phyloP scores from a whole-genome alignment of 148 eudicot species.

The Rhododendron simsii region DNA sequence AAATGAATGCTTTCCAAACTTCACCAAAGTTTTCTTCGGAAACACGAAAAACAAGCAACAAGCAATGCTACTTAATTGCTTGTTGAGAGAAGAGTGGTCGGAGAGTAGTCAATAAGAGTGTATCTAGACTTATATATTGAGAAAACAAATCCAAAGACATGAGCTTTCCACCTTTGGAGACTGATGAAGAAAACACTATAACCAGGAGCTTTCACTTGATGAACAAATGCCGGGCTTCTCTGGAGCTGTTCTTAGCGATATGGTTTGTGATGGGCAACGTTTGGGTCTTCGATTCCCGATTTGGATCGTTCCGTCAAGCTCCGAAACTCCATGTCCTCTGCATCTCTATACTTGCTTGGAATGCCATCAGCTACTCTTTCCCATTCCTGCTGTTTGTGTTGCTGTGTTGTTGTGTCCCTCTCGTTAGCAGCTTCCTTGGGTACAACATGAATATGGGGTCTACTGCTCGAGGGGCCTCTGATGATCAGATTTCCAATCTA shows the following conservation, averaged over 20 bases:
- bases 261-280: slow-evolving; percentile 99
- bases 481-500: slow-evolving; percentile 61
- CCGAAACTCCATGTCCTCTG: slow-evolving; percentile 74
- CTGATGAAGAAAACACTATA: not conserved
- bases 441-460: slow-evolving; percentile 75
- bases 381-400: slow-evolving; percentile 77
- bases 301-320: slow-evolving; percentile 51
- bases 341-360: slow-evolving; percentile 67
- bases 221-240: slow-evolving; percentile 48
- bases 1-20: not conserved
- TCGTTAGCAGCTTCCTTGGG: slow-evolving; percentile 61
- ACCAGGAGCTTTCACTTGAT: slow-evolving; percentile 47
- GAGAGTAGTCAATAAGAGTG: too few species aligned
- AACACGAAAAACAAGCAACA: not conserved
- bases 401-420: slow-evolving; percentile 75
- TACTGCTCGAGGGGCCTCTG: slow-evolving; percentile 66
- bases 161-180: not conserved
- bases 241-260: slow-evolving; percentile 83
- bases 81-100: too few species aligned
- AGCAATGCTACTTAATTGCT: too few species aligned
- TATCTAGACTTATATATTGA: too few species aligned
- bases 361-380: slow-evolving; percentile 76
- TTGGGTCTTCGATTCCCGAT: slow-evolving; percentile 79
- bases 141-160: not conserved
- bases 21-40: not conserved